Evolutionary conservation across 768 basidiomycete species (phyloP), one percentile per base, ranked within the genome.

Genomic region (Naganishia kalamii): DNA sequence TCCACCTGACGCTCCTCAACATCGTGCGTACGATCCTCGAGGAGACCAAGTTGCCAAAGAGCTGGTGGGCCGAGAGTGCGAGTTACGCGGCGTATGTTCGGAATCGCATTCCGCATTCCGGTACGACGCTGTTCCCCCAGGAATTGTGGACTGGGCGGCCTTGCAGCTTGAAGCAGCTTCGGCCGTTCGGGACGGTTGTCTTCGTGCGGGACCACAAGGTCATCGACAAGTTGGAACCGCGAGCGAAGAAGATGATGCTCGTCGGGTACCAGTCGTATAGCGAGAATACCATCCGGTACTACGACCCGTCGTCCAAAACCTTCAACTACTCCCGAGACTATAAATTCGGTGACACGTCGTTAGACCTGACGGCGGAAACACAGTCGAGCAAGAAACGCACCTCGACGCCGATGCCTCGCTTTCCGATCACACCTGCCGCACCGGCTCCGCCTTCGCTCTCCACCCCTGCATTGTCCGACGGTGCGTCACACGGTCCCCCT

Each of bases 41-140:
- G 40, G n/a, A 51, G 10, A 63, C 62, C 13, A 60, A 61, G 27
- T 40, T 66, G n/a, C 60, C 62, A 37, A 27, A 52, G 6, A 60
- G 43, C n/a, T 67, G 60, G 40, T 70, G 67, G 70, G 65, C 68
- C 12, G 65, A 70, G 29, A 46, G 52, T 4, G 63, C 65, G 0
- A 63, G 19, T 47, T 66, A 67, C 40, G 61, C 49, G 8, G 65
- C 50, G 0, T 69, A 67, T 49, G 44, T 57, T n/a, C 50, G 65
- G 13, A 68, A 70, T 33, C 35, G 65, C 1, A 37, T 50, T 19
- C 62, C 62, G n/a, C 4, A 6, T 12, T 8, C 10, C 11, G 30
- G 41, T 15, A 4, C 41, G n/a, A 19, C 1, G 3, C 46, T 33
- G 47, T 23, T 63, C 13, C 62, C 62, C 3, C 30, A 63, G 30